These are phyloP conservation scores for Trifolium subterraneum DNA, from an alignment of 306 rosid species.

Conservation along the genomic window DNA sequence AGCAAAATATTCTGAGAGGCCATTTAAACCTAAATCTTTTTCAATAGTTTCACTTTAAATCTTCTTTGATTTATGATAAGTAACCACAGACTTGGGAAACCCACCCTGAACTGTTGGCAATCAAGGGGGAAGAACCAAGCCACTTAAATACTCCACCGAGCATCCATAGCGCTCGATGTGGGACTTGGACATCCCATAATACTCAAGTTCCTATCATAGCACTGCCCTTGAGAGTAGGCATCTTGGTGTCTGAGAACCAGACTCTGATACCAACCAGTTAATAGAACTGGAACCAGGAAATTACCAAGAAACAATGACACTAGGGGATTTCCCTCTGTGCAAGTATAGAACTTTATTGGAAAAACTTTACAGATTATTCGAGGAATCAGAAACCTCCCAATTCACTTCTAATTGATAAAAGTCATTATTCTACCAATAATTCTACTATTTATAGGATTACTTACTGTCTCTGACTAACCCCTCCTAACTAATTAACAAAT, in stretches of 20 bases:
- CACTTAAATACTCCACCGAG: not conserved
- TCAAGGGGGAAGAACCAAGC: not conserved
- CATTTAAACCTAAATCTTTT: conserved; percentile 1
- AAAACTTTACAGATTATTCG: no score
- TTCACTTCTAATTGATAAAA: no score
- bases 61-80: not conserved
- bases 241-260: not conserved
- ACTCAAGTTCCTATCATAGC: not conserved
- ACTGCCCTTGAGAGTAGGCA: not conserved
- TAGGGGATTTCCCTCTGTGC: no score
- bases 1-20: not conserved
- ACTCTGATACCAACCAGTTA: no score
- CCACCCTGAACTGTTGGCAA: not conserved
- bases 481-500: no score
- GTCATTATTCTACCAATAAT: no score
- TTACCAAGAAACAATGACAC: no score
- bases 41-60: conserved; percentile 4
- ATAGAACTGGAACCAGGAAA: no score
- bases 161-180: not conserved
- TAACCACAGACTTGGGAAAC: not conserved
- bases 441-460: no score
- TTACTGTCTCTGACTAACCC: no score
- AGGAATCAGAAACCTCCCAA: no score
- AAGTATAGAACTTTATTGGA: no score
- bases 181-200: not conserved